These are phyloP conservation scores for Agrostemma githago DNA, from an alignment of 148 eudicot species.

Conservation along the genomic window DNA sequence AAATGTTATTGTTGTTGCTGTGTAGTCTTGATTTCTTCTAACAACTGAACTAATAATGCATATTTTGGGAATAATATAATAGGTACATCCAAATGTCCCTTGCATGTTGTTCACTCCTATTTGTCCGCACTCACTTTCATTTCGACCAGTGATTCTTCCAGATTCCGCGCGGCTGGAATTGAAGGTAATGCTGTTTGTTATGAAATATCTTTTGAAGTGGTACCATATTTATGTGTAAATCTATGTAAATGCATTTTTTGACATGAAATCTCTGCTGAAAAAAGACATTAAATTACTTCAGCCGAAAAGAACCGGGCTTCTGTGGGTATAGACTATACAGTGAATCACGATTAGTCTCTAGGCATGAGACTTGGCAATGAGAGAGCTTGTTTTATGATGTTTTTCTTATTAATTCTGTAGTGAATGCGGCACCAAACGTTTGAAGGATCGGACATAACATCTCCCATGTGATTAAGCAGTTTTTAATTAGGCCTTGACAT, in stretches of 20 bases:
- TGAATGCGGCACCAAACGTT: neutral
- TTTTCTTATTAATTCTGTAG: neutral
- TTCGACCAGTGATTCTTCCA: slow-evolving; percentile 98
- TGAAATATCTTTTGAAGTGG: slow-evolving; percentile 8
- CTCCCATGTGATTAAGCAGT: neutral
- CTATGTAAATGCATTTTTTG: neutral
- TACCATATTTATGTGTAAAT: neutral
- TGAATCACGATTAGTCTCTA: neutral
- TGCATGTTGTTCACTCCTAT: slow-evolving; percentile 98
- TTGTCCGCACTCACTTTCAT: slow-evolving; percentile 97
- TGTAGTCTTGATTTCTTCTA: neutral
- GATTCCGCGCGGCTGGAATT: slow-evolving; percentile 91
- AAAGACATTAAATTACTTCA: neutral
- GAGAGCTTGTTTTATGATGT: neutral
- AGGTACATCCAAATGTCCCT: slow-evolving; percentile 99
- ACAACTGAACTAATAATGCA: neutral
- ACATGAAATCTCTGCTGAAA: neutral
- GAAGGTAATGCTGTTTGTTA: slow-evolving; percentile 46
- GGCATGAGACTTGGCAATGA: neutral
- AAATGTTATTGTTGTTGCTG: neutral
- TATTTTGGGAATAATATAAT: slow-evolving; percentile 25
- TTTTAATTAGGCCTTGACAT: neutral
- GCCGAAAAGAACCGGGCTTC: neutral
- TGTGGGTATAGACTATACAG: neutral
- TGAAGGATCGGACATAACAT: neutral